Conservation (phyloP, 768 basidiomycete species). For the Lactarius quietus region DNA sequence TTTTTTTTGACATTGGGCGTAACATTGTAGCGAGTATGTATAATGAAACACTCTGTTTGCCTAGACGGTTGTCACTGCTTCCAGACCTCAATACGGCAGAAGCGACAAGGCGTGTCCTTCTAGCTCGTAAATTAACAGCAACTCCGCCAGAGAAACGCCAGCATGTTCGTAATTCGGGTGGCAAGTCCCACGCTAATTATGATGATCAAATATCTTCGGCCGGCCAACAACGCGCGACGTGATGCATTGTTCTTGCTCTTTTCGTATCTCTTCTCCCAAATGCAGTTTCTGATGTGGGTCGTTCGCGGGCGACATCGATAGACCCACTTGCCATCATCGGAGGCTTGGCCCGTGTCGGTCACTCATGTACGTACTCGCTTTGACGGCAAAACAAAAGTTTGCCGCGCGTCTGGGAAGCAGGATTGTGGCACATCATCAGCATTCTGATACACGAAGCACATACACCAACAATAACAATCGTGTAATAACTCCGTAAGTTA, state of each 20-base stretch:
- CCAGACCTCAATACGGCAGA: not conserved
- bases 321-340: not conserved
- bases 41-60: constrained; percentile 1
- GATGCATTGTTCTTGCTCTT: not conserved
- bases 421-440: not conserved
- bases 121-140: not conserved
- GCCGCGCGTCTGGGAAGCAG: not conserved
- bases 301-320: not conserved
- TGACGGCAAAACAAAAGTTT: not conserved
- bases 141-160: too few relatives aligned
- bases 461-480: not conserved
- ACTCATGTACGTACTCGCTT: not conserved
- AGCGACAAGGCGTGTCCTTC: not conserved
- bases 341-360: not conserved
- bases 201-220: not conserved
- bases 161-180: not conserved
- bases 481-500: too few relatives aligned
- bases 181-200: not conserved
- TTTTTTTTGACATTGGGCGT: constrained; percentile 3
- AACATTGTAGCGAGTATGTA: constrained; percentile 25
- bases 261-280: not conserved
- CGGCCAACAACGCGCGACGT: not conserved
- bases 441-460: not conserved
- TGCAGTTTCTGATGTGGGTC: not conserved
- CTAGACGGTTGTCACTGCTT: not conserved